Conservation (phyloP, 2,329 filamentous ascomycete genomes). For the Colletotrichum godetiae region DNA sequence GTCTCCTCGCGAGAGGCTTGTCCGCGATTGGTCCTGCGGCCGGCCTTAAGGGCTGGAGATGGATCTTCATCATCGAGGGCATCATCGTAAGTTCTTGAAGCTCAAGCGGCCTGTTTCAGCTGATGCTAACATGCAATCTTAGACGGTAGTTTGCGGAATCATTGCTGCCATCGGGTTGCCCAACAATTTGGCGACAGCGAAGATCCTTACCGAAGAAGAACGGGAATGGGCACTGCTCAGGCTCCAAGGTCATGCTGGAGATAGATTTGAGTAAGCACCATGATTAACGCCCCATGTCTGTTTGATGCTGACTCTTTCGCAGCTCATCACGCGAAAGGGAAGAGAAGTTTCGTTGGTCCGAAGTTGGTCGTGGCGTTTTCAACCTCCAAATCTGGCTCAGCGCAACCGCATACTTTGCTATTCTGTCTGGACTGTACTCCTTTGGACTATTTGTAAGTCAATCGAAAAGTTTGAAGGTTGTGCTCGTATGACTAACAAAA, state of each 20-base stretch:
- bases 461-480: too few species aligned
- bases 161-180: slow-evolving; percentile 66
- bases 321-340: slow-evolving; percentile 43
- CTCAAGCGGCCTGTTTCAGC: not conserved
- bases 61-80: slow-evolving; percentile 73
- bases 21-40: slow-evolving; percentile 67
- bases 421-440: slow-evolving; percentile 68
- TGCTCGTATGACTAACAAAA: too few species aligned
- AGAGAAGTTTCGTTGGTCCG: slow-evolving; percentile 69
- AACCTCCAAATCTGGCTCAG: slow-evolving; percentile 73
- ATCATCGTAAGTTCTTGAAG: slow-evolving; percentile 52
- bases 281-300: not conserved
- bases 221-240: slow-evolving; percentile 59
- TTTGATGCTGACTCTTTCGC: not conserved
- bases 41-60: slow-evolving; percentile 68
- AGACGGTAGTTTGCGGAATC: slow-evolving; percentile 66
- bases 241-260: slow-evolving; percentile 51
- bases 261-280: slow-evolving; percentile 44
- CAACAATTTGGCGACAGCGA: slow-evolving; percentile 63
- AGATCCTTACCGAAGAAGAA: slow-evolving; percentile 65
- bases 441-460: slow-evolving; percentile 69
- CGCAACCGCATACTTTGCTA: slow-evolving; percentile 70
- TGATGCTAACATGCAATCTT: slow-evolving; percentile 17
- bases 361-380: slow-evolving; percentile 70
- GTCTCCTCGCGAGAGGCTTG: slow-evolving; percentile 70